Evolutionary conservation across 2,329 filamentous ascomycete genomes (phyloP), one percentile per base, ranked within the genome.

Genomic region (Paraphoma chrysanthemicola): DNA sequence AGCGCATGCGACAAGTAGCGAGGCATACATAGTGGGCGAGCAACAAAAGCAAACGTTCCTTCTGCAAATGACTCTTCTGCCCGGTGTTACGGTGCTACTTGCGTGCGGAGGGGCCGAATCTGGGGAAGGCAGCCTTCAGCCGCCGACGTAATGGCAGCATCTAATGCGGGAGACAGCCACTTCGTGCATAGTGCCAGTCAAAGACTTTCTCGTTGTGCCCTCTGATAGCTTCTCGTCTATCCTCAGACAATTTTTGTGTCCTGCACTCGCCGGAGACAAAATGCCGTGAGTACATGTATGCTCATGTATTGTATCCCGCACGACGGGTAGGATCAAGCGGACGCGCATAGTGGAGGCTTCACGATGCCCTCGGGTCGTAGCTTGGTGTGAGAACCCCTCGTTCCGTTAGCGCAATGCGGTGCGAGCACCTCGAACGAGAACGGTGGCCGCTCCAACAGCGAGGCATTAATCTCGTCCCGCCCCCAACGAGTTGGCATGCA

Each of bases 41-140:
- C 57, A 68, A 62, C 62, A 70, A 68, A 67, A 73, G 68, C 70
- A 71, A 57, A 57, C 54, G 58, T 60, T 67, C 57, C 56, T 59
- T 66, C 59, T 36, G 33, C 33, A 10, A 36, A 3, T 36, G 33
- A 10, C 10, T 36, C 14, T 16, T n/a, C 12, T 41, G 33, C n/a
- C n/a, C 2, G 4, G 39, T 42, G 39, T 42, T 42, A n/a, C 14
- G 39, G 16, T 10, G 39, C 16, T n/a, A 16, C 8, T 42, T 16
- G 8, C 16, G 39, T n/a, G 11, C 16, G 39, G 39, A n/a, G 39
- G 8, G 12, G 29, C 43, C 30, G 12, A 54, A 16, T 45, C 45
- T 53, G 39, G 51, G 60, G 53, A 48, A 31, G 43, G 29, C 43
- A 28, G 36, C 31, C 46, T 38, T 63, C 62, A 66, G 62, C 63